Conservation (phyloP, 176 grass and related monocot genomes). For the Zoysia japonica region DNA sequence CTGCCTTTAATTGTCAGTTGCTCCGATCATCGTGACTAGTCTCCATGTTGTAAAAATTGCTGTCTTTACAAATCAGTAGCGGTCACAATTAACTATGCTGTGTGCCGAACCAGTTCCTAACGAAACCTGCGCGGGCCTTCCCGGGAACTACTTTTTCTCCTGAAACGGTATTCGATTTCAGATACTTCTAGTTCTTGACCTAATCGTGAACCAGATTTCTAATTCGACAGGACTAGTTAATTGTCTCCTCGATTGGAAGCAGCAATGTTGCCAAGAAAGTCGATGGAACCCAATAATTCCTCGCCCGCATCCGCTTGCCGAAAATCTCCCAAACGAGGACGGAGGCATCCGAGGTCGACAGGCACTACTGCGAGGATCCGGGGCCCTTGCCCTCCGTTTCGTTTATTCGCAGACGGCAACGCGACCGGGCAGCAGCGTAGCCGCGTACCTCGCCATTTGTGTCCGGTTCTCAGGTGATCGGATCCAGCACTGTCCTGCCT, state of each 20-base stretch:
- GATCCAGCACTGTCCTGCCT: not conserved
- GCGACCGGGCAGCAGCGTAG: not conserved
- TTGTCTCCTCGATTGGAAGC: not conserved
- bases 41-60: not conserved
- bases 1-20: not conserved
- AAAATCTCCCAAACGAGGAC: not conserved
- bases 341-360: conserved; percentile 17
- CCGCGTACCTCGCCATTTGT: conserved; percentile 24
- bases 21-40: not conserved
- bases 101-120: not conserved
- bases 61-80: not conserved
- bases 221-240: not conserved
- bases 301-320: not conserved
- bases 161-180: not conserved
- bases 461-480: conserved; percentile 10
- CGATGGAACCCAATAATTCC: not conserved
- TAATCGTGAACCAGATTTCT: not conserved
- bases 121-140: not conserved
- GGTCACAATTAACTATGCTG: not conserved
- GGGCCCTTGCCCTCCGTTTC: not conserved
- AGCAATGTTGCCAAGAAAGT: conserved; percentile 1
- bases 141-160: not conserved
- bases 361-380: conserved; percentile 17
- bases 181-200: not conserved
- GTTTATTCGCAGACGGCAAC: conserved; percentile 32